Percentiles rank a stretch among this genome's conserved stretches.
These are phyloP conservation scores for Saccharomycopsis phalli DNA, from an alignment of 1,139 yeast species.

Conservation along the genomic window DNA sequence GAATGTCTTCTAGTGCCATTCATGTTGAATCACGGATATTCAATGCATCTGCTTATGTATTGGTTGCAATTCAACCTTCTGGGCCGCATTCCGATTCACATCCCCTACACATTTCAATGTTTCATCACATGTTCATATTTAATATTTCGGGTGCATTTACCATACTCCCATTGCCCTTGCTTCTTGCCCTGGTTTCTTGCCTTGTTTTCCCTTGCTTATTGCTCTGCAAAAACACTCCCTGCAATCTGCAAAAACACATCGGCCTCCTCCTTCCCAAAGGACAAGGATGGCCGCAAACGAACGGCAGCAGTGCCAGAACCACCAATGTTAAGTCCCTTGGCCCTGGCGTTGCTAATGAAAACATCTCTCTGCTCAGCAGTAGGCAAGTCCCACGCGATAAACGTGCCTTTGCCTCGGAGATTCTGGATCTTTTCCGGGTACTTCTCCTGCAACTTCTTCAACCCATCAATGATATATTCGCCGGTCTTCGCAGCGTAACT, in stretches of 20 bases:
- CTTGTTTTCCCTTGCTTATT: no score
- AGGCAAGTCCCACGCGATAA: constrained; percentile 65
- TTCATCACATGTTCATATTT: no score
- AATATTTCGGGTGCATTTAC: no score
- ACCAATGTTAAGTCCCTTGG: constrained; percentile 59
- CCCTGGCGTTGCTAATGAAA: constrained; percentile 41
- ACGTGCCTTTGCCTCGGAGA: constrained; percentile 67
- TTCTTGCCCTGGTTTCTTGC: no score
- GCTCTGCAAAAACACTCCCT: no score
- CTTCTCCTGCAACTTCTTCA: constrained; percentile 35
- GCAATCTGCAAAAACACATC: constrained; percentile 50
- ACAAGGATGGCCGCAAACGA: constrained; percentile 63
- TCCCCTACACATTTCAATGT: no score
- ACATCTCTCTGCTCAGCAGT: constrained; percentile 40
- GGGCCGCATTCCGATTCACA: no score
- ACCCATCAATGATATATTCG: constrained; percentile 43
- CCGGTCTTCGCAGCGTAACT: constrained; percentile 49
- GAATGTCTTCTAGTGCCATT: no score
- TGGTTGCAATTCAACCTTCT: no score
- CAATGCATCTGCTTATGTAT: no score
- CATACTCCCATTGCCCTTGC: no score
- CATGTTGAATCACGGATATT: no score
- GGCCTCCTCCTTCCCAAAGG: constrained; percentile 59
- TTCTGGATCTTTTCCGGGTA: constrained; percentile 39
- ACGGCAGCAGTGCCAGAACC: constrained; percentile 62